These are phyloP conservation scores for Licmophora abbreviata DNA, from an alignment of 108 stramenopile species.

Conservation along the genomic window DNA sequence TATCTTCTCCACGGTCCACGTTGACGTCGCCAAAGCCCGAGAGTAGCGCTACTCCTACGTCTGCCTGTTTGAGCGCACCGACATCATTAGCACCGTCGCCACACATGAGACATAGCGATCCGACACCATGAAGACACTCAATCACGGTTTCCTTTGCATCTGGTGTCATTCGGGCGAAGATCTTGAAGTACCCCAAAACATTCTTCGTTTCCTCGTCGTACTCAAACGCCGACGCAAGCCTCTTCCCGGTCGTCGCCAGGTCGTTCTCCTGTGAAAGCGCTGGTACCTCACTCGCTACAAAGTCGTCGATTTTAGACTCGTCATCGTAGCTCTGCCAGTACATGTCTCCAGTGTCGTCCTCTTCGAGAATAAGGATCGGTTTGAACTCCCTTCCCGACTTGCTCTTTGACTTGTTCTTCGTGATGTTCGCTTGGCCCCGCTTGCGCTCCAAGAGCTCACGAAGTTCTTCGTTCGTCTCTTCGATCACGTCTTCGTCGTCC, in stretches of 20 bases:
- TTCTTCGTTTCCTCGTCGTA: conserved; percentile 55
- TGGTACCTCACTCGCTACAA: conserved; percentile 51
- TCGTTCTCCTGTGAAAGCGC: conserved; percentile 59
- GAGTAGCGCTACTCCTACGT: conserved; percentile 90
- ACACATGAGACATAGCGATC: conserved; percentile 88
- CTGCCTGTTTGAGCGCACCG: conserved; percentile 85
- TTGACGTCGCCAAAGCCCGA: conserved; percentile 93
- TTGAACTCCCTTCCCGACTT: conserved; percentile 22
- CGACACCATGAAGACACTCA: conserved; percentile 77
- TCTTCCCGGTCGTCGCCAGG: conserved; percentile 80
- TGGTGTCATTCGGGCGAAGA: conserved; percentile 95
- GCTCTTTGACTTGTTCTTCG: conserved; percentile 9
- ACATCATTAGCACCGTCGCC: conserved; percentile 98
- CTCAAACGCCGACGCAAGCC: conserved; percentile 67
- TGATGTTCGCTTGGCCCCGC: conserved; percentile 19
- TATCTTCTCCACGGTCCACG: conserved; percentile 65
- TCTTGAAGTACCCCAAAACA: conserved; percentile 76
- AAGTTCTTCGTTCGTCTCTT: conserved; percentile 50
- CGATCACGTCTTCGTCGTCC: conserved; percentile 10
- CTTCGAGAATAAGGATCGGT: conserved; percentile 73
- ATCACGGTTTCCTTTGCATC: conserved; percentile 95
- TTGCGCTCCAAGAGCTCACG: conserved; percentile 33
- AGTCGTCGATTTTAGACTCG: conserved; percentile 41
- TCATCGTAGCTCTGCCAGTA: conserved; percentile 87
- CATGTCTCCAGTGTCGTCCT: conserved; percentile 31